Percentiles rank a stretch among this genome's conserved stretches.
Evolutionary conservation across 192 early-diverging fungal species (phyloP).

Genomic region (Neocallimastix lanati): DNA sequence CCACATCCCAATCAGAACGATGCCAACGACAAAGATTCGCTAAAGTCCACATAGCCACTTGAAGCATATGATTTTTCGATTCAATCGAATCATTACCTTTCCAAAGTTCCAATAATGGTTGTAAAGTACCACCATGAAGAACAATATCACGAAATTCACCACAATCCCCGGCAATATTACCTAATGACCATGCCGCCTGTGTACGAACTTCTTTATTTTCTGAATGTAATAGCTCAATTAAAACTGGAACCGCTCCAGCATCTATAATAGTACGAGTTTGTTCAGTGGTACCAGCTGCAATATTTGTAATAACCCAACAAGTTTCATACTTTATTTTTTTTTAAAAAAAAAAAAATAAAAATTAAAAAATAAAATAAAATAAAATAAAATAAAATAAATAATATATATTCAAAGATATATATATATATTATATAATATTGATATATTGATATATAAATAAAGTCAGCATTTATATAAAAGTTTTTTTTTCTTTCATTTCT

Average conservation of each 20-base stretch:
- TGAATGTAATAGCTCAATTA: slow-evolving; percentile 13
- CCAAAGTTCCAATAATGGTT: too few relatives aligned
- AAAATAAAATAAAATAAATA: neutral
- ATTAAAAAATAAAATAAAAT: too few relatives aligned
- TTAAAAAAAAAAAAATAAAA: too few relatives aligned
- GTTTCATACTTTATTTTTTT: slow-evolving; percentile 37
- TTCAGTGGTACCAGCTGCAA: slow-evolving; percentile 19
- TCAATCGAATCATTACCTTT: too few relatives aligned
- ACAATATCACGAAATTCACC: slow-evolving; percentile 17
- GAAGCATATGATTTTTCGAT: too few relatives aligned
- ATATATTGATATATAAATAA: too few relatives aligned
- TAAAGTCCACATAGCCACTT: too few relatives aligned
- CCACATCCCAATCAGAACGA: slow-evolving; percentile 5
- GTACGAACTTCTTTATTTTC: slow-evolving; percentile 5
- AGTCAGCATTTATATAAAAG: too few relatives aligned
- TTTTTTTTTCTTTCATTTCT: too few relatives aligned
- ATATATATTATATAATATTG: too few relatives aligned
- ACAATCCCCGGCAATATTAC: slow-evolving; percentile 30
- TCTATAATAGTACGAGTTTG: slow-evolving; percentile 21
- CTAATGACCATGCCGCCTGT: slow-evolving; percentile 27
- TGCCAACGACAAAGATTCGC: too few relatives aligned
- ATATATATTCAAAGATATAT: too few relatives aligned
- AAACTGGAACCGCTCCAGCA: slow-evolving; percentile 24
- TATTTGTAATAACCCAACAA: slow-evolving; percentile 33
- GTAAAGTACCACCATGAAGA: neutral